Evolutionary conservation across 1,284 basidiomycete genomes (phyloP), one percentile per base, ranked within the genome.

Genomic region (Phenoliferia sp.): DNA sequence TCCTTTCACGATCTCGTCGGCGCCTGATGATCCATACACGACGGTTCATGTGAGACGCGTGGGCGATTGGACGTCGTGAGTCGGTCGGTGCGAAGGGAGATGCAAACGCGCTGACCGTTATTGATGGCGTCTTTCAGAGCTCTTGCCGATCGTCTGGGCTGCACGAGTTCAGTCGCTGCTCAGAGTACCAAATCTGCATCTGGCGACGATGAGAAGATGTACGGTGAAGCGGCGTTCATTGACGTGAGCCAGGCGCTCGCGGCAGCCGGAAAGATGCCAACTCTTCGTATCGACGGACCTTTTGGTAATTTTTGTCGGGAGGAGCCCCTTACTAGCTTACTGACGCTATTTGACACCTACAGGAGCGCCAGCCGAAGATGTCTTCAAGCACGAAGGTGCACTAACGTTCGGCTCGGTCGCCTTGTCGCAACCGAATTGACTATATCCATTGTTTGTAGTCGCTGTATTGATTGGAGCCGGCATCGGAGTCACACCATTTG

Each of bases 1-100:
- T 68, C 75, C 76, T 86, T 94, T 94, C 80, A 94, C 92, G 50
- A 94, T 94, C 80, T 93, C 92, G 0, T 92, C 90, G 59, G 90
- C 92, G 22, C 92, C 92, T 1, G 90, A 92, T 74, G 92, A 94
- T 75, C 89, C 90, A 2, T 94, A 91, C 78, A 85, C 94, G 39
- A 92, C 90, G 28, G 80, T 94, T 55, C 92, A 94, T 78, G 88
- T 94, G 73, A 89, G 90, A 78, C 92, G 94, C 82, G 90, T 90
- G 62, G 90, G 91, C 70, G 92, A 95, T 78, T 94, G 86, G 82
- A 94, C 91, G 3, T 15, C 52, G 12, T 22, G 17, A 2, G 22
- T 10, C 9, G 28, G 10, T 32, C 39, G 9, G 4, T 29, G 29
- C 32, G n/a, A 29, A 1, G 4, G 15, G 3, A 19, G 48, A 26